Conservation (phyloP, 805 yeast genomes). For the Candida dajiaensis region DNA sequence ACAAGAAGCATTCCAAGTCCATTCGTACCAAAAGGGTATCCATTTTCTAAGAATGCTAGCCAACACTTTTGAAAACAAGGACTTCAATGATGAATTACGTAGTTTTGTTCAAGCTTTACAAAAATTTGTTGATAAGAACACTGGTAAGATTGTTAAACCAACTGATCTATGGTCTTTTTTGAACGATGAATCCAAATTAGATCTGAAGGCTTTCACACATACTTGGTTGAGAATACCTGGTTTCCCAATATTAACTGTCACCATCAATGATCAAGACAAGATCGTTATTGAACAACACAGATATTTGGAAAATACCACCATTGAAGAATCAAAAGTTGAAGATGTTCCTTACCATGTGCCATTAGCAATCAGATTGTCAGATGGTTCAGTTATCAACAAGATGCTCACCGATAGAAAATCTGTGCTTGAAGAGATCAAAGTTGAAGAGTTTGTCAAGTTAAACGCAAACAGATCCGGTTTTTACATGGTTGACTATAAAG, state of each 20-base stretch:
- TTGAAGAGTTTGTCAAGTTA: slow-evolving; percentile 30
- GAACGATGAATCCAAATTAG: slow-evolving; percentile 30
- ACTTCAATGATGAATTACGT: slow-evolving; percentile 24
- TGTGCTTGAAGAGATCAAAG: slow-evolving; percentile 16
- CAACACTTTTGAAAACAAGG: slow-evolving; percentile 32
- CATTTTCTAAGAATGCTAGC: slow-evolving; percentile 48
- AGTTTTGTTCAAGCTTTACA: slow-evolving; percentile 32
- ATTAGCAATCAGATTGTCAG: slow-evolving; percentile 34
- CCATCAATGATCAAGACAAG: slow-evolving; percentile 21
- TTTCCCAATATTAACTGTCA: slow-evolving; percentile 44
- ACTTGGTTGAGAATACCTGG: slow-evolving; percentile 63
- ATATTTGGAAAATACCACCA: slow-evolving; percentile 22
- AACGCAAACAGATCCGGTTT: slow-evolving; percentile 43
- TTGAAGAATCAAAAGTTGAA: slow-evolving; percentile 33
- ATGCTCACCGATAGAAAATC: slow-evolving; percentile 38
- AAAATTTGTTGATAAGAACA: slow-evolving; percentile 30
- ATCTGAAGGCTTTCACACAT: slow-evolving; percentile 44
- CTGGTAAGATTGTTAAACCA: slow-evolving; percentile 39
- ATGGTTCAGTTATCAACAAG: slow-evolving; percentile 32
- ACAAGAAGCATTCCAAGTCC: slow-evolving; percentile 42
- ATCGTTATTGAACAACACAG: slow-evolving; percentile 36
- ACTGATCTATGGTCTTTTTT: slow-evolving; percentile 47
- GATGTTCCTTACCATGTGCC: slow-evolving; percentile 63
- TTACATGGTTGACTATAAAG: slow-evolving; percentile 42
- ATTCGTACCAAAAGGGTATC: slow-evolving; percentile 57